Conservation (phyloP, 2,329 filamentous ascomycete genomes). For the Cryphonectria nitschkei region DNA sequence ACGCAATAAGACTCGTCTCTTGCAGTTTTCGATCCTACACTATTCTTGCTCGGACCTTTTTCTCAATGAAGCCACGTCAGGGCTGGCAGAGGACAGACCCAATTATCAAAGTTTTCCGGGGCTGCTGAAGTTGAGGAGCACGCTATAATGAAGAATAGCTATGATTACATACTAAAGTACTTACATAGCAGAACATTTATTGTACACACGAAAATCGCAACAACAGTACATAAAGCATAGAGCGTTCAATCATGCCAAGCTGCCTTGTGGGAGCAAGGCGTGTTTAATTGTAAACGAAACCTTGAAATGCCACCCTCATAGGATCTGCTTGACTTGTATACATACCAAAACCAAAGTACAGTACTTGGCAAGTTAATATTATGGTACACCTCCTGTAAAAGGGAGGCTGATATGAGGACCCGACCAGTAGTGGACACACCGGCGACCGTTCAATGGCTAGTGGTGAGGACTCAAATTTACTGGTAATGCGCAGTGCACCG, state of each 20-base stretch:
- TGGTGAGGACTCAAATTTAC: slow-evolving; percentile 7
- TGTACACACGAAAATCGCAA: no score
- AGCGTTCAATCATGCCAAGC: neutral
- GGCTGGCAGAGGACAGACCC: neutral
- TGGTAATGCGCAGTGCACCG: slow-evolving; percentile 2
- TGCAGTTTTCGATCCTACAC: neutral
- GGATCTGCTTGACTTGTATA: neutral
- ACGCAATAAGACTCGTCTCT: neutral
- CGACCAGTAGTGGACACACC: neutral
- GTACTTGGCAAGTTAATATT: no score
- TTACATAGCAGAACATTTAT: no score
- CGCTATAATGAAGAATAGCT: neutral
- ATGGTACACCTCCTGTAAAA: neutral
- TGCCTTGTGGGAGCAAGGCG: neutral
- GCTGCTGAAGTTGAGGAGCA: neutral
- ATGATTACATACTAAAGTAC: neutral
- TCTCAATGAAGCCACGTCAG: neutral
- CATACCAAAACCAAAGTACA: neutral
- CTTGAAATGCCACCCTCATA: neutral
- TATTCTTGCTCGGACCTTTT: neutral
- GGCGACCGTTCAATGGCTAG: neutral
- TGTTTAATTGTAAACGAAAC: neutral
- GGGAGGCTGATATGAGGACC: slow-evolving; percentile 9
- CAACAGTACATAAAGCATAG: neutral
- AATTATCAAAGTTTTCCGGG: neutral